These are phyloP conservation scores for Chlorella sp. DNA, from an alignment of 139 green algal species.

Conservation along the genomic window DNA sequence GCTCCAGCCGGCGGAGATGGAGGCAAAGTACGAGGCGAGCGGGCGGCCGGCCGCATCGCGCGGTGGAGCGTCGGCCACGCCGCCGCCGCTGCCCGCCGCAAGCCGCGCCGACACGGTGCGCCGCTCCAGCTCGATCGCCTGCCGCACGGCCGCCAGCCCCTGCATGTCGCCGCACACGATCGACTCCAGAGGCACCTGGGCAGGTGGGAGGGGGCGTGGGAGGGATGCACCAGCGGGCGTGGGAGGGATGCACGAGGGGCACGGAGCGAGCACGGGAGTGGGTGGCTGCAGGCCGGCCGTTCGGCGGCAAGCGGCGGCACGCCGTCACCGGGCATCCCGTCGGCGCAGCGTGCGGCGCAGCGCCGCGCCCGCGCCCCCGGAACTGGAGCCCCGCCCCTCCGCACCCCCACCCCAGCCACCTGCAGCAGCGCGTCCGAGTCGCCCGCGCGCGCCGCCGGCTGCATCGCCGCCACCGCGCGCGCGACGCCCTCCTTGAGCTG, in stretches of 20 bases:
- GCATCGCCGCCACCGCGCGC: slow-evolving; percentile 34
- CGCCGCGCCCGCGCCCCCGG: neutral
- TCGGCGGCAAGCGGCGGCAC: too few relatives aligned
- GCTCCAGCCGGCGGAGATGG: slow-evolving; percentile 7
- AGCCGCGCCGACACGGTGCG: neutral
- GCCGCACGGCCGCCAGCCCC: slow-evolving; percentile 26
- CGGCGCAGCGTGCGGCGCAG: too few relatives aligned
- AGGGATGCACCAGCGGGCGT: too few relatives aligned
- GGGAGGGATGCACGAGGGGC: too few relatives aligned
- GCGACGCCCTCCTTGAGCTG: neutral
- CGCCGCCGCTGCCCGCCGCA: neutral
- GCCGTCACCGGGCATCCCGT: too few relatives aligned
- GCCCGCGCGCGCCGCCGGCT: slow-evolving; percentile 2
- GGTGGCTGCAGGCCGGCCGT: too few relatives aligned
- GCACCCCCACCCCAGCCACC: neutral
- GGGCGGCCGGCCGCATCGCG: neutral
- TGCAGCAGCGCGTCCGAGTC: neutral
- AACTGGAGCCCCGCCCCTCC: neutral
- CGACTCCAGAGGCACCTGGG: slow-evolving; percentile 51
- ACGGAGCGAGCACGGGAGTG: too few relatives aligned
- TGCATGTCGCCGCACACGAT: slow-evolving; percentile 46
- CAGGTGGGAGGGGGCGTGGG: too few relatives aligned
- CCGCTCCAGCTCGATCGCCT: slow-evolving; percentile 38
- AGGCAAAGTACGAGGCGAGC: slow-evolving; percentile 16
- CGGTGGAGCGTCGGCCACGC: neutral